Percentiles rank a stretch among this genome's conserved stretches.
These are phyloP conservation scores for Annona cherimola DNA, from an alignment of 164 flowering plant species.

Conservation along the genomic window DNA sequence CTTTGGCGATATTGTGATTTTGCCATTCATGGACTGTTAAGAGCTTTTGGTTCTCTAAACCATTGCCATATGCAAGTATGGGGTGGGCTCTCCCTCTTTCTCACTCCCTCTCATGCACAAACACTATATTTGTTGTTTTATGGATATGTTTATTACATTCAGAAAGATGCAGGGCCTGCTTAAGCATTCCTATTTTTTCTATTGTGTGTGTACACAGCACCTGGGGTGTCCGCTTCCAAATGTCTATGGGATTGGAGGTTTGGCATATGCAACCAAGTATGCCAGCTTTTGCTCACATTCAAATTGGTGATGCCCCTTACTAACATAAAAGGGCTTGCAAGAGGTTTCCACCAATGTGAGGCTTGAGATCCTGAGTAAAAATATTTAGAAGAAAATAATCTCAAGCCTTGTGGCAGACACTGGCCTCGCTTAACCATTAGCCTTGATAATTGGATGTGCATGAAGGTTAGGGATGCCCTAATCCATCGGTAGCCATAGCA, in stretches of 20 bases:
- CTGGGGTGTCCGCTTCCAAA: background rate
- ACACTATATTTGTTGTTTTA: background rate
- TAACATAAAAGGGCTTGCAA: background rate
- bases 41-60: slow-evolving; percentile 98
- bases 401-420: background rate
- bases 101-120: background rate
- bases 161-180: background rate
- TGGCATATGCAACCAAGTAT: too few species aligned
- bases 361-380: background rate
- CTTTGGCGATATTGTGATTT: slow-evolving; percentile 84
- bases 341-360: background rate
- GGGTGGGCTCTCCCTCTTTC: slow-evolving; percentile 47
- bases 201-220: background rate
- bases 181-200: background rate
- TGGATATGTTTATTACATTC: background rate
- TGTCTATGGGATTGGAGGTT: background rate
- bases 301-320: background rate
- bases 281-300: too few species aligned
- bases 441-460: background rate
- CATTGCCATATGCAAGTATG: slow-evolving; percentile 84
- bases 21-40: slow-evolving; percentile 91
- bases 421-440: background rate
- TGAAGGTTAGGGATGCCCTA: background rate
- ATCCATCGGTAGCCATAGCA: background rate
- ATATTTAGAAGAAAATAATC: background rate